Evolutionary conservation across 2,329 filamentous ascomycete genomes (phyloP).

Genomic region (Sclerotinia trifoliorum): DNA sequence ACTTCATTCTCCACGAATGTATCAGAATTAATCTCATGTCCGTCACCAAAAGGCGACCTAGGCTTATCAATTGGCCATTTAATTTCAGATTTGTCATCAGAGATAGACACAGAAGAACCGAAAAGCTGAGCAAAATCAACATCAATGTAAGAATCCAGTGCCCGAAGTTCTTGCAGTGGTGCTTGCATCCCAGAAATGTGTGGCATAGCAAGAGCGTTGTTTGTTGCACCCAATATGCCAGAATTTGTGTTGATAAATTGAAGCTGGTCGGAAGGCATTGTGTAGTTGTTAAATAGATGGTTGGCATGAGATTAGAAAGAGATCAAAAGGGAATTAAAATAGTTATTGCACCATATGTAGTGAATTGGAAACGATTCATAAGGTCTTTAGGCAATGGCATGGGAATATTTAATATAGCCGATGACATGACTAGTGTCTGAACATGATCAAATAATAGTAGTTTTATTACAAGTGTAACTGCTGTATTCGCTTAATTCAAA

Average conservation of each 20-base stretch:
- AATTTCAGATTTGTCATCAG: neutral
- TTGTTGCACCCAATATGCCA: neutral
- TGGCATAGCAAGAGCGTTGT: neutral
- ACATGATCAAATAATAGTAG: neutral
- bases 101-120: neutral
- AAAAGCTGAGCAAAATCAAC: slow-evolving; percentile 18
- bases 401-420: neutral
- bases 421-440: neutral
- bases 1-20: too few species aligned
- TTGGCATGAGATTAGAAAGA: neutral
- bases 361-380: neutral
- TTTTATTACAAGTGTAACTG: neutral
- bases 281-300: neutral
- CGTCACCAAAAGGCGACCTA: too few species aligned
- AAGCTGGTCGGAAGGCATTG: neutral
- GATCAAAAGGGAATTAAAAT: neutral
- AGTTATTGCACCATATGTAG: neutral
- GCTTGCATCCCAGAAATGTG: neutral
- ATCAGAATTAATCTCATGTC: neutral
- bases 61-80: neutral
- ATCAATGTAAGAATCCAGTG: slow-evolving; percentile 17
- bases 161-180: neutral
- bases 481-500: neutral
- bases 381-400: too few species aligned
- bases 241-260: neutral